Conservation (phyloP, 345 rosid genomes). For the Theobroma cacao region DNA sequence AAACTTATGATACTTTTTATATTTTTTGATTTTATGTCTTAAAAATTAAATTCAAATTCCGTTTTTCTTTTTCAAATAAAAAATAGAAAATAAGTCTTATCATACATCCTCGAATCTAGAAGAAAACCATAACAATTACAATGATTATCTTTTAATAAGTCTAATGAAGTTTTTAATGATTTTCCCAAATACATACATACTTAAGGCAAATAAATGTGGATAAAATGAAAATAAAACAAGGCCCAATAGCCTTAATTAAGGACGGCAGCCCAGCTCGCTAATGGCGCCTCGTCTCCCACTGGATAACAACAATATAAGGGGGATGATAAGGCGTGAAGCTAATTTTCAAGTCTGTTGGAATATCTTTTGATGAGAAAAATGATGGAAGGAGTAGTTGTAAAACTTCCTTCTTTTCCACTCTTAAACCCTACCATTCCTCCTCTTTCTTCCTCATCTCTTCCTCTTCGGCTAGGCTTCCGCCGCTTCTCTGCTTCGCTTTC, state of each 20-base stretch:
- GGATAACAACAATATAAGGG: neutral
- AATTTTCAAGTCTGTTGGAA: neutral
- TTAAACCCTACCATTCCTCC: conserved; percentile 28
- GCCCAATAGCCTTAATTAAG: neutral
- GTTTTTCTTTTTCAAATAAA: no score
- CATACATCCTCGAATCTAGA: no score
- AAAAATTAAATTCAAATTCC: no score
- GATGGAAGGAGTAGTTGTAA: conserved; percentile 58
- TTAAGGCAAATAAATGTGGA: no score
- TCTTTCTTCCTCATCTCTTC: neutral
- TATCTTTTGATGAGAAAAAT: neutral
- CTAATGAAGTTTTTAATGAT: no score
- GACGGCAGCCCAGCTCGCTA: neutral
- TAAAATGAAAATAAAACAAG: neutral
- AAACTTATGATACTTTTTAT: no score
- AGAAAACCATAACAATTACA: no score
- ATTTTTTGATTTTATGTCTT: no score
- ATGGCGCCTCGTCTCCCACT: neutral
- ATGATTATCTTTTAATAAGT: no score
- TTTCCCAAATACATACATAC: no score
- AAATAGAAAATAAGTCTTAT: no score
- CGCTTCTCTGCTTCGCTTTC: conserved; percentile 29
- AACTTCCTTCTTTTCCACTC: conserved; percentile 48
- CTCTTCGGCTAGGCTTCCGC: conserved; percentile 17
- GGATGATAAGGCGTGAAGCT: neutral